Evolutionary conservation across 768 basidiomycete species (phyloP).

Genomic region (Clitopilus passeckerianus): DNA sequence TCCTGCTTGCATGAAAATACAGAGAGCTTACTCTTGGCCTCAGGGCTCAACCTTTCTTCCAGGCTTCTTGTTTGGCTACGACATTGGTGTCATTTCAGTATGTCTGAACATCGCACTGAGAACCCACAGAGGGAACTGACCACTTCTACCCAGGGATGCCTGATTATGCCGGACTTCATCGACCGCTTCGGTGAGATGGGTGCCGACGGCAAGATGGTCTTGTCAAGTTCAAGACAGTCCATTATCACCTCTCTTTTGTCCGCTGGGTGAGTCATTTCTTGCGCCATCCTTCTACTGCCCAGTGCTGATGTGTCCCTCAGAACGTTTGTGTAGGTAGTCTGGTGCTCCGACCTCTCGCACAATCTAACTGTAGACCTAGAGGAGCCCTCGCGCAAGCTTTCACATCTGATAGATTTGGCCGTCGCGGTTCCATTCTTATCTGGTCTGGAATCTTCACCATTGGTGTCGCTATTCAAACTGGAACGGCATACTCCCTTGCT

Average conservation of each 20-base stretch:
- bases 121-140: too few species aligned
- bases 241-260: constrained; percentile 78
- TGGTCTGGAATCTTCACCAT: constrained; percentile 73
- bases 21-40: background rate
- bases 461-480: constrained; percentile 68
- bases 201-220: constrained; percentile 37
- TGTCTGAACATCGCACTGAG: constrained; percentile 8
- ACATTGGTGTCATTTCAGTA: constrained; percentile 75
- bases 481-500: constrained; percentile 48
- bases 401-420: constrained; percentile 68
- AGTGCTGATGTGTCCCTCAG: too few species aligned
- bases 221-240: constrained; percentile 63
- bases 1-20: background rate
- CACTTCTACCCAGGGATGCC: constrained; percentile 51
- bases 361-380: constrained; percentile 18
- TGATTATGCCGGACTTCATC: constrained; percentile 79
- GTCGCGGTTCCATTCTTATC: constrained; percentile 68
- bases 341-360: constrained; percentile 7
- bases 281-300: too few species aligned
- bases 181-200: constrained; percentile 56
- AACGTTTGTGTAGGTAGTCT: constrained; percentile 42
- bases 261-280: constrained; percentile 47
- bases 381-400: constrained; percentile 69
- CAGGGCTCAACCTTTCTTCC: background rate
- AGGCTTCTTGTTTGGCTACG: constrained; percentile 72